phyloP scores from a whole-genome alignment of 2,329 filamentous ascomycete genomes.

The Xylaria sp. region DNA sequence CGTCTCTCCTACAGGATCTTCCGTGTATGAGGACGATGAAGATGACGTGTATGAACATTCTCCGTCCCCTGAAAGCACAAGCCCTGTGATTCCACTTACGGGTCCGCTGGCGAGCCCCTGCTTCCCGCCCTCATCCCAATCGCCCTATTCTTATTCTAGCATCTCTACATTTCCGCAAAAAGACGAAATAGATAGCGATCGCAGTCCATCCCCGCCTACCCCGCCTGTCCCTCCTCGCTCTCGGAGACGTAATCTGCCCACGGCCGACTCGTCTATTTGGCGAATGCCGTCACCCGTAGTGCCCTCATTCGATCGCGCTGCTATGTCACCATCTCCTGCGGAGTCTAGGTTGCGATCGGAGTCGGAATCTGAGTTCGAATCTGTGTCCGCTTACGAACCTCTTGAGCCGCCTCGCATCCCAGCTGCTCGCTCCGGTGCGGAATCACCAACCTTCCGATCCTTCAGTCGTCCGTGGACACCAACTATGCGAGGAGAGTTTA shows the following conservation, averaged over 20 bases:
- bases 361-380: conserved; percentile 23
- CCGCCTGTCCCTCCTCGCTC: conserved; percentile 35
- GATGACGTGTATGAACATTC: conserved; percentile 34
- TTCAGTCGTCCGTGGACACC: conserved; percentile 43
- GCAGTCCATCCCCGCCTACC: conserved; percentile 17
- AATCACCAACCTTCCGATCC: conserved; percentile 45
- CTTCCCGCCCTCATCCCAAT: conserved; percentile 36
- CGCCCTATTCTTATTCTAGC: conserved; percentile 13
- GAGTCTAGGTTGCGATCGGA: conserved; percentile 31
- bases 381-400: conserved; percentile 20
- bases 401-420: conserved; percentile 36
- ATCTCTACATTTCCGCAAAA: conserved; percentile 24
- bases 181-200: conserved; percentile 27
- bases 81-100: conserved; percentile 44
- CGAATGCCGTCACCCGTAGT: conserved; percentile 37
- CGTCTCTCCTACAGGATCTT: conserved; percentile 40
- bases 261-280: conserved; percentile 36
- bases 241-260: conserved; percentile 30
- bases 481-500: conserved; percentile 12
- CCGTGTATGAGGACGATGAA: conserved; percentile 36
- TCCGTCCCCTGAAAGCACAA: conserved; percentile 44
- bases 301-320: conserved; percentile 32
- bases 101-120: conserved; percentile 45
- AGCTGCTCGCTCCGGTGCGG: conserved; percentile 39
- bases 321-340: conserved; percentile 24